Evolutionary conservation across 768 basidiomycete species (phyloP), one percentile per base, ranked within the genome.

Genomic region (Phallus indusiatus): DNA sequence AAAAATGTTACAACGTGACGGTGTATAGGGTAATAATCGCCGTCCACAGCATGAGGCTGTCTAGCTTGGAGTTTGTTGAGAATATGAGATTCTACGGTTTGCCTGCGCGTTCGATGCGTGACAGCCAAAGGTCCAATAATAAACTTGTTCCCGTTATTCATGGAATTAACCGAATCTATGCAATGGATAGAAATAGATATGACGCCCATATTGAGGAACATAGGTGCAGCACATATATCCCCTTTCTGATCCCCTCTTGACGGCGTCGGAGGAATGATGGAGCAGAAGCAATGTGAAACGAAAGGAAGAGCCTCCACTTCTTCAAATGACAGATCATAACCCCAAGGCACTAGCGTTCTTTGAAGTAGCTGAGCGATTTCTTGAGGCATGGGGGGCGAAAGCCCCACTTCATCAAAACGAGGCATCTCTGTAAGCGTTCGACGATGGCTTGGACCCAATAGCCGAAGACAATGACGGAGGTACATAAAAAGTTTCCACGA

Each of bases 401-500:
- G 71, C 70, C 9, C 42, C 42, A 69, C 65, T 55, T 54, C 67
- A 52, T 67, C 62, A 37, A 78, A 63, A 52, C 75, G 72, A 63
- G 54, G 70, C 50, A 36, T 67, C 60, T 59, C 65, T 58, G 12
- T 59, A 28, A 52, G 35, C 64, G 60, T 63, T 46, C 66, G 64
- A 16, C 70, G 69, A 54, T 75, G 69, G 11, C 61, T 56, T 11
- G 64, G 63, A 47, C 69, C 66, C 34, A 80, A 54, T 51, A 74
- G 71, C 70, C 81, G 77, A 14, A 88, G 67, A 67, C 79, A 81
- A 63, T 82, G 79, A 47, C 93, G 84, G 24, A 95, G 76, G 65
- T 91, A 85, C 61, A 88, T 84, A 20, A 94, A 72, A 54, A 94
- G 81, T 64, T 83, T 84, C 76, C 92, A 93, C 1, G 79, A 76